phyloP scores from a whole-genome alignment of 371 early-diverging fungal genomes.

The Mucor circinelloides region DNA sequence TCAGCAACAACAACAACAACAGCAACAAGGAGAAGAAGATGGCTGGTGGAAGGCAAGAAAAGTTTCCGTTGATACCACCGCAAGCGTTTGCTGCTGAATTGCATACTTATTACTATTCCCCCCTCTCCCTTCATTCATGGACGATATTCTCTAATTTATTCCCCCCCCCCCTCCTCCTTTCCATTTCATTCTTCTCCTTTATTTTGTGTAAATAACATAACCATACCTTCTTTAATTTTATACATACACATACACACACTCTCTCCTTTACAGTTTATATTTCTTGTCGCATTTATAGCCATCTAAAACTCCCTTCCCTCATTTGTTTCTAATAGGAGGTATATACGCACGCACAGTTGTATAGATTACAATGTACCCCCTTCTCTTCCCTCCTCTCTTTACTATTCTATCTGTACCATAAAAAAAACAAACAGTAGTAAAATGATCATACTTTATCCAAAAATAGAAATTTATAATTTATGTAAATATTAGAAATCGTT shows the following conservation, averaged over 20 bases:
- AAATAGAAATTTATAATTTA: not conserved
- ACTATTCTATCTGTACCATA: not conserved
- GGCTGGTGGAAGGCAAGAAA: conserved; percentile 24
- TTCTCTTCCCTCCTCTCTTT: not conserved
- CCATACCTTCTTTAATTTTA: not conserved
- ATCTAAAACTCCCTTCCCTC: not conserved
- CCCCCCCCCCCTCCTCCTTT: not conserved
- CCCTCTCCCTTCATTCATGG: conserved; percentile 5
- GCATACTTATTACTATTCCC: not conserved
- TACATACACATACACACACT: not conserved
- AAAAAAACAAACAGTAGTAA: not conserved
- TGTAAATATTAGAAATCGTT: conserved; percentile 14
- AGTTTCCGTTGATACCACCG: conserved; percentile 10
- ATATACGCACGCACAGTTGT: not conserved
- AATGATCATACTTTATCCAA: not conserved
- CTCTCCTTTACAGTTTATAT: not conserved
- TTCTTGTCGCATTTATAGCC: not conserved
- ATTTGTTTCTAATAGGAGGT: not conserved
- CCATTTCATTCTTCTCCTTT: not conserved
- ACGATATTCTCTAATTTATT: conserved; percentile 10
- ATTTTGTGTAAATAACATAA: not conserved
- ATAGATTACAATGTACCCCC: not conserved
- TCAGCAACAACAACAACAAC: not conserved
- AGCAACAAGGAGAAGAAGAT: not conserved
- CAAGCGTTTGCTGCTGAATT: conserved; percentile 15